These are phyloP conservation scores for Amanita pseudoporphyria DNA, from an alignment of 768 basidiomycete species.

Conservation along the genomic window DNA sequence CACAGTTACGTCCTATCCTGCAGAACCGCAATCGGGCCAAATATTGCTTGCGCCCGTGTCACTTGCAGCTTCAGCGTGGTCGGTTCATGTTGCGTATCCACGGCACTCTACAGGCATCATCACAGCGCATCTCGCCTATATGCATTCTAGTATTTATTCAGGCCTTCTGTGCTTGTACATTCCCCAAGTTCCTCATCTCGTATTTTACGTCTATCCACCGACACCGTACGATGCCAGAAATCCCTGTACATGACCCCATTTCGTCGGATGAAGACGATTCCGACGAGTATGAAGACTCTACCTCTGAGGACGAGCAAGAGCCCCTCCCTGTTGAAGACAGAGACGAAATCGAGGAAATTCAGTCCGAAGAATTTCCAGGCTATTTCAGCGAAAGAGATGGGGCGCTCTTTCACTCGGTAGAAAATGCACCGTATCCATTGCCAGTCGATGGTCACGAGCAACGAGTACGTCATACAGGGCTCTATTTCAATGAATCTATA, in stretches of 20 bases:
- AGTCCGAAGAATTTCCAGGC: constrained; percentile 41
- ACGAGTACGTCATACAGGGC: constrained; percentile 33
- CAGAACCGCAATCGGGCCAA: not conserved
- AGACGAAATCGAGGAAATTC: constrained; percentile 28
- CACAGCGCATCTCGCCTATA: constrained; percentile 1
- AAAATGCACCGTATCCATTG: constrained; percentile 55
- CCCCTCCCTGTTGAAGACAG: not conserved
- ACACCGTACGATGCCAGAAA: not conserved
- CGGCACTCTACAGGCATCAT: constrained; percentile 1
- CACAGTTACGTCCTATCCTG: not conserved
- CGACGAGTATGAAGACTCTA: not conserved
- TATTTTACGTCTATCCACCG: not conserved
- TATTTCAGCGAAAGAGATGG: constrained; percentile 52
- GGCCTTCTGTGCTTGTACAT: not conserved
- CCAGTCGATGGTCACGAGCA: constrained; percentile 68
- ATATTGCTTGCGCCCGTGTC: constrained; percentile 5
- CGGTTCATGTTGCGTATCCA: not conserved
- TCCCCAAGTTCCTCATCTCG: not conserved
- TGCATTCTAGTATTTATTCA: constrained; percentile 3
- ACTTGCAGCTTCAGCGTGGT: constrained; percentile 8
- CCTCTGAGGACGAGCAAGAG: constrained; percentile 6
- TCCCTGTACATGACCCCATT: not conserved
- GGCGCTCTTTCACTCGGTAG: constrained; percentile 62
- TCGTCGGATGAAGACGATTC: not conserved
- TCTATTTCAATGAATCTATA: constrained; percentile 5